Conservation (phyloP, 148 eudicot genomes). For the Silene uniflora region DNA sequence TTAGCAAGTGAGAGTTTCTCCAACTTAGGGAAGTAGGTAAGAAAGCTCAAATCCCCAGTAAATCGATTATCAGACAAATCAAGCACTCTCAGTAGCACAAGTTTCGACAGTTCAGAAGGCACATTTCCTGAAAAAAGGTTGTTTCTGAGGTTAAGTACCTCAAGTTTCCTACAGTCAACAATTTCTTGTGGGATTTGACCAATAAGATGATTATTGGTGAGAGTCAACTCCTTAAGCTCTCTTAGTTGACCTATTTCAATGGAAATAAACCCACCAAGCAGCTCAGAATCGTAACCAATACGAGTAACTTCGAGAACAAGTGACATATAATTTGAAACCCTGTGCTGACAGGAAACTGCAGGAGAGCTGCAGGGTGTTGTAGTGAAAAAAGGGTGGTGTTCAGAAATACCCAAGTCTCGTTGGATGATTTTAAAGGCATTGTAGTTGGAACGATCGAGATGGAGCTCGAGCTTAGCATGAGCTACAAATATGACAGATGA, state of each 20-base stretch:
- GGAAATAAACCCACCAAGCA: conserved; percentile 51
- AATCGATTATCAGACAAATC: conserved; percentile 61
- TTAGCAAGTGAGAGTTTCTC: conserved; percentile 58
- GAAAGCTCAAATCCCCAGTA: conserved; percentile 57
- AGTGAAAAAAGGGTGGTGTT: conserved; percentile 25
- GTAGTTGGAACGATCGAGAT: conserved; percentile 45
- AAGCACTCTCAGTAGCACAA: conserved; percentile 48
- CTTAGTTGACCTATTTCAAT: conserved; percentile 47
- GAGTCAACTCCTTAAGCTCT: conserved; percentile 68
- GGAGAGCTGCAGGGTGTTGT: conserved; percentile 43
- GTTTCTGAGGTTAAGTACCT: conserved; percentile 50
- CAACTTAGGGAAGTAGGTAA: conserved; percentile 64
- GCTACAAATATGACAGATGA: conserved; percentile 27
- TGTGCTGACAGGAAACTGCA: conserved; percentile 55
- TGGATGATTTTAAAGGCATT: conserved; percentile 43
- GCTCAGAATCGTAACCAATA: conserved; percentile 40
- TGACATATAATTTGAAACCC: conserved; percentile 28
- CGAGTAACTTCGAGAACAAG: conserved; percentile 50
- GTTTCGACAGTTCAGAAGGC: conserved; percentile 47
- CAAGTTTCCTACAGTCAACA: conserved; percentile 49
- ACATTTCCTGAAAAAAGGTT: conserved; percentile 63
- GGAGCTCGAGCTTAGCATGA: conserved; percentile 28
- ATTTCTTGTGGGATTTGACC: conserved; percentile 61
- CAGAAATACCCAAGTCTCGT: conserved; percentile 36
- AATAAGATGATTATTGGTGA: conserved; percentile 49